Percentiles rank a stretch among this genome's conserved stretches.
Conservation (phyloP, 345 rosid species). For the Pseudoturritis turrita region DNA sequence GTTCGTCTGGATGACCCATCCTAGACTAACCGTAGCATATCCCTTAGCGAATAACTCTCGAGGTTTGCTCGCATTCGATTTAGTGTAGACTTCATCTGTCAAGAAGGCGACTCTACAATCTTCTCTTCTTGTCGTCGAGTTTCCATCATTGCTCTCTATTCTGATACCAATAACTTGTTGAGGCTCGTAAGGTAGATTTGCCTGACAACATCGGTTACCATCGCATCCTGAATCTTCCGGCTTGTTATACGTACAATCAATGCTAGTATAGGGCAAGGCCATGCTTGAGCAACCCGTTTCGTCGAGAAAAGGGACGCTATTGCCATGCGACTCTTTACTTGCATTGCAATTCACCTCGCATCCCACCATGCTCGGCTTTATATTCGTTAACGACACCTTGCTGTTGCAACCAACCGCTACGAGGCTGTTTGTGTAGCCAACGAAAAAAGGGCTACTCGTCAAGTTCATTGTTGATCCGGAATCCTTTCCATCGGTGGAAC, state of each 20-base stretch:
- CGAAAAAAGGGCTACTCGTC: constrained; percentile 9
- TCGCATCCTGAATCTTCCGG: constrained; percentile 17
- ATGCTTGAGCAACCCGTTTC: background rate
- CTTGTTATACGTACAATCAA: background rate
- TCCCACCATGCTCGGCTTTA: constrained; percentile 7
- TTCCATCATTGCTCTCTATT: background rate
- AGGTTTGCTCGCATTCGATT: background rate
- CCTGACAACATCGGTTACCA: constrained; percentile 42
- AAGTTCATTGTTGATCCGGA: background rate
- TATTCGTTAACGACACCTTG: background rate
- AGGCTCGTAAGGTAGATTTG: background rate
- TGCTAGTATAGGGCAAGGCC: background rate
- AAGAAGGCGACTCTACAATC: constrained; percentile 17
- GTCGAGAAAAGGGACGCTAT: background rate
- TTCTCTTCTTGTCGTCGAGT: background rate
- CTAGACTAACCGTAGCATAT: background rate
- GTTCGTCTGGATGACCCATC: background rate
- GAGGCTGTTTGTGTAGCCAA: constrained; percentile 4
- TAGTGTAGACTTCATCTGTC: background rate
- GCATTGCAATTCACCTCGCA: constrained; percentile 32
- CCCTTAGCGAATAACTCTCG: background rate
- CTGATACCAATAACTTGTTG: background rate
- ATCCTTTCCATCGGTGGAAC: background rate
- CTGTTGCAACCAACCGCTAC: constrained; percentile 37
- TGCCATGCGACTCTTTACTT: background rate